A percentile compares a stretch with the other conserved stretches of the same genome.
phyloP scores from a whole-genome alignment of 2,329 filamentous ascomycete species.

The Exophiala mesophila region DNA sequence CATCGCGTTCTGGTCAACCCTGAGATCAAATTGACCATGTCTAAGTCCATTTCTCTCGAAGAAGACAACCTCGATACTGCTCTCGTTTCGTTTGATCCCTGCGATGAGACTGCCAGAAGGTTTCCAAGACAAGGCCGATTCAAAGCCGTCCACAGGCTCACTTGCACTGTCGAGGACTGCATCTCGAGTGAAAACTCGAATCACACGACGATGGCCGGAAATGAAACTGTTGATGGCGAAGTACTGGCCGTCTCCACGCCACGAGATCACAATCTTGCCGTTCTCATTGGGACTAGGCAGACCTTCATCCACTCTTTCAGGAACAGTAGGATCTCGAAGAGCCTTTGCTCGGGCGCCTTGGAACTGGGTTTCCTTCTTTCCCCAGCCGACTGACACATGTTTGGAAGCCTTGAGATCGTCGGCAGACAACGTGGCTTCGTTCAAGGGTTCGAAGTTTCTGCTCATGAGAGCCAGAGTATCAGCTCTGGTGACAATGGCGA shows the following conservation, averaged over 20 bases:
- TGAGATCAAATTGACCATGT: conserved; percentile 89
- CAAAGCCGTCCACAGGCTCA: conserved; percentile 90
- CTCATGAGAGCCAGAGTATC: conserved; percentile 88
- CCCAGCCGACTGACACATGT: conserved; percentile 96
- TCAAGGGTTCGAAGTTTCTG: conserved; percentile 76
- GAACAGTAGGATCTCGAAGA: conserved; percentile 87
- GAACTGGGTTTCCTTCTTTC: conserved; percentile 97
- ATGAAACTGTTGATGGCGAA: conserved; percentile 82
- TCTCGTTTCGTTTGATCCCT: conserved; percentile 64
- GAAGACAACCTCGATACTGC: conserved; percentile 75
- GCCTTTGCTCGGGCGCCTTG: conserved; percentile 84
- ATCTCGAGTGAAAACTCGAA: conserved; percentile 86
- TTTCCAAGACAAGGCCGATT: conserved; percentile 82
- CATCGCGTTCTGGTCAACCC: conserved; percentile 57
- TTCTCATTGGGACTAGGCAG: conserved; percentile 70
- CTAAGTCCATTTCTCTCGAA: conserved; percentile 96
- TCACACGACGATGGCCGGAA: conserved; percentile 63
- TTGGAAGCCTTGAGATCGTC: conserved; percentile 83
- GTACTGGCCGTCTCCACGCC: conserved; percentile 90
- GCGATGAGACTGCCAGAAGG: conserved; percentile 87
- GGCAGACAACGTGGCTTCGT: conserved; percentile 64
- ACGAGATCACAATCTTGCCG: conserved; percentile 68
- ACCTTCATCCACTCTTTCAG: conserved; percentile 84
- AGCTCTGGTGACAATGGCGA: conserved; percentile 75
- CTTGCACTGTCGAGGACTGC: conserved; percentile 88